Evolutionary conservation across 2,329 filamentous ascomycete species (phyloP).

Genomic region (Alternaria triticina): DNA sequence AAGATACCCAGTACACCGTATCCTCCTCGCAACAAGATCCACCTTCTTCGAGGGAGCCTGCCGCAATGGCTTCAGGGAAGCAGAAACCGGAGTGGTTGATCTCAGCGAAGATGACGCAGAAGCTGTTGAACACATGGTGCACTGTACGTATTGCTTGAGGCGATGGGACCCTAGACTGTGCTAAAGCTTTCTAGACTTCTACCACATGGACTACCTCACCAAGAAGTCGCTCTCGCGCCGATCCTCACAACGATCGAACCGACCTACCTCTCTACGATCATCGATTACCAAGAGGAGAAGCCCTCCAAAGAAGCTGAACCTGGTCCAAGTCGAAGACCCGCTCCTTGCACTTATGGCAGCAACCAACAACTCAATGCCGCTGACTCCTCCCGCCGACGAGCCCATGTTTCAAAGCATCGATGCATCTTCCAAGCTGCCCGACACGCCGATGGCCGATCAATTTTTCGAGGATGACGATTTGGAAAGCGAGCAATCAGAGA

Average conservation of each 20-base stretch:
- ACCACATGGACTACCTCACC: constrained; percentile 50
- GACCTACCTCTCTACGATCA: constrained; percentile 25
- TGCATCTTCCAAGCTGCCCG: constrained; percentile 36
- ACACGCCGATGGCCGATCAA: constrained; percentile 43
- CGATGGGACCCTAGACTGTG: constrained; percentile 2
- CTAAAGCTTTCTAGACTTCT: constrained; percentile 46
- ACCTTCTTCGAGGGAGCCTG: constrained; percentile 55
- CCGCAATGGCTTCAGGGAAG: constrained; percentile 46
- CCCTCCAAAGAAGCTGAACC: constrained; percentile 36
- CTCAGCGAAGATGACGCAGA: constrained; percentile 50
- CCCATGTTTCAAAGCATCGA: constrained; percentile 27
- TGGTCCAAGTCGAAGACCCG: constrained; percentile 47
- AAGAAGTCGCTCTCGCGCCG: constrained; percentile 41
- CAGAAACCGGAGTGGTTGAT: constrained; percentile 47
- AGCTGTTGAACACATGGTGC: constrained; percentile 51
- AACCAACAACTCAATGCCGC: constrained; percentile 26
- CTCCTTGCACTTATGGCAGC: constrained; percentile 44
- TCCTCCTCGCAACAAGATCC: constrained; percentile 57
- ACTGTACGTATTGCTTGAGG: constrained; percentile 40
- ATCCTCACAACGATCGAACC: constrained; percentile 37
- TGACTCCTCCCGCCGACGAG: constrained; percentile 38
- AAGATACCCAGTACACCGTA: constrained; percentile 56
- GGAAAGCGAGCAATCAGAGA: constrained; percentile 35
- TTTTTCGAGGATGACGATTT: constrained; percentile 42
- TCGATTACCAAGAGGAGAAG: constrained; percentile 19